These are phyloP conservation scores for Populus tremula DNA, from an alignment of 345 rosid species.

Conservation along the genomic window DNA sequence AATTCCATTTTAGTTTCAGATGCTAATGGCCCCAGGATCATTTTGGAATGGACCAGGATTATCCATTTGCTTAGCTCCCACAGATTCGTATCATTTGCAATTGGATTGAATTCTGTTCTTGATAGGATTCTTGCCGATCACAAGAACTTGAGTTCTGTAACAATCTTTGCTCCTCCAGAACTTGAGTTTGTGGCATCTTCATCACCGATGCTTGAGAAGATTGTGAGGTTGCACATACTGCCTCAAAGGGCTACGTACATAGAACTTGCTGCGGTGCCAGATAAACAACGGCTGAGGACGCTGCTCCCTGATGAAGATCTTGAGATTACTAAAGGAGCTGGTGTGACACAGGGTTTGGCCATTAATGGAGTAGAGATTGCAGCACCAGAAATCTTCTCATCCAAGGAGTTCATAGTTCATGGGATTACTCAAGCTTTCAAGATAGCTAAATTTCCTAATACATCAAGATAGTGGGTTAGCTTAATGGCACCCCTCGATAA, in stretches of 20 bases:
- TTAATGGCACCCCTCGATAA: neutral
- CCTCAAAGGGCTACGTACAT: constrained; percentile 34
- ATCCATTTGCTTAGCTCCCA: constrained; percentile 60
- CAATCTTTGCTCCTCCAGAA: constrained; percentile 61
- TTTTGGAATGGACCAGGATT: constrained; percentile 54
- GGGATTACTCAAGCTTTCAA: constrained; percentile 50
- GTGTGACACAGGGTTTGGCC: constrained; percentile 26
- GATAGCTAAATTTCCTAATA: constrained; percentile 21
- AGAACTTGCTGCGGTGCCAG: constrained; percentile 50
- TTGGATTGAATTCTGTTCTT: constrained; percentile 67
- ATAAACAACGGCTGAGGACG: constrained; percentile 40
- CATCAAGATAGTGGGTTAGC: neutral
- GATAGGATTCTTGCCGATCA: constrained; percentile 46
- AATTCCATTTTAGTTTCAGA: constrained; percentile 23
- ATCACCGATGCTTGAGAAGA: constrained; percentile 47
- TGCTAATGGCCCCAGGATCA: constrained; percentile 22
- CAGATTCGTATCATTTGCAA: constrained; percentile 68
- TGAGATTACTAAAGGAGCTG: constrained; percentile 25
- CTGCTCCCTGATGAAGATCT: constrained; percentile 46
- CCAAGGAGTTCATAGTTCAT: constrained; percentile 51
- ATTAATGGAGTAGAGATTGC: constrained; percentile 52
- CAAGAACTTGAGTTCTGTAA: constrained; percentile 42
- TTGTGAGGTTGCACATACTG: constrained; percentile 58
- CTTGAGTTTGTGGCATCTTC: constrained; percentile 47
- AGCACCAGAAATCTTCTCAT: constrained; percentile 51